Conservation (phyloP, 2,329 filamentous ascomycete species). For the Pseudocercospora fuligena region DNA sequence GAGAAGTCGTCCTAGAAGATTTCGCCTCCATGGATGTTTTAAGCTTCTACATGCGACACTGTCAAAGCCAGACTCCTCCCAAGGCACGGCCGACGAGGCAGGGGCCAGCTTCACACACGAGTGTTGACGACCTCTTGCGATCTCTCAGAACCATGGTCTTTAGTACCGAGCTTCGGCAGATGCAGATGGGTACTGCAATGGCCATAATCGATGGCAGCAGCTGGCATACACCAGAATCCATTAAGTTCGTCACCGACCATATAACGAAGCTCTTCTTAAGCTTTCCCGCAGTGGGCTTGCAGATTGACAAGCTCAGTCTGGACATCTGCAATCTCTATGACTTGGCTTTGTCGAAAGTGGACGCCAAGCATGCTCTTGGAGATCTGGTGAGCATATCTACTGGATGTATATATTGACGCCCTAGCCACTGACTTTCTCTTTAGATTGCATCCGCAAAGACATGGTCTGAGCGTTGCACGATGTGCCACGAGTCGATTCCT, state of each 20-base stretch:
- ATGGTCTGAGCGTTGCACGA: constrained; percentile 56
- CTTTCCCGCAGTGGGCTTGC: constrained; percentile 5
- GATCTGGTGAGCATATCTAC: neutral
- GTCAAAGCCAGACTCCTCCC: neutral
- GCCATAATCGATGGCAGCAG: neutral
- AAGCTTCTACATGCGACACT: constrained; percentile 1
- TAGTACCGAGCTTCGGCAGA: neutral
- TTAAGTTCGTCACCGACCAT: neutral
- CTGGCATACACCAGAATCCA: neutral
- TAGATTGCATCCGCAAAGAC: constrained; percentile 15
- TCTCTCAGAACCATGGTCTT: neutral
- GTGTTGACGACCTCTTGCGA: neutral
- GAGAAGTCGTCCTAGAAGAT: neutral
- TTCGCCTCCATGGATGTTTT: neutral
- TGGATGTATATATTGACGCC: neutral
- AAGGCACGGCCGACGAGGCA: neutral
- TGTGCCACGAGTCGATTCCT: constrained; percentile 55
- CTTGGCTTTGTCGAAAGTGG: constrained; percentile 19
- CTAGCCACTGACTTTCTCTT: neutral
- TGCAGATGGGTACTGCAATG: neutral
- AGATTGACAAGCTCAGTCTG: constrained; percentile 15
- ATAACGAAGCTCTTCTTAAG: neutral
- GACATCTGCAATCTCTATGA: constrained; percentile 18
- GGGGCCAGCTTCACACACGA: neutral
- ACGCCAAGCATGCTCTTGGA: constrained; percentile 8